Conservation (phyloP, 495 filamentous ascomycete genomes). For the Talaromyces stipitatus region DNA sequence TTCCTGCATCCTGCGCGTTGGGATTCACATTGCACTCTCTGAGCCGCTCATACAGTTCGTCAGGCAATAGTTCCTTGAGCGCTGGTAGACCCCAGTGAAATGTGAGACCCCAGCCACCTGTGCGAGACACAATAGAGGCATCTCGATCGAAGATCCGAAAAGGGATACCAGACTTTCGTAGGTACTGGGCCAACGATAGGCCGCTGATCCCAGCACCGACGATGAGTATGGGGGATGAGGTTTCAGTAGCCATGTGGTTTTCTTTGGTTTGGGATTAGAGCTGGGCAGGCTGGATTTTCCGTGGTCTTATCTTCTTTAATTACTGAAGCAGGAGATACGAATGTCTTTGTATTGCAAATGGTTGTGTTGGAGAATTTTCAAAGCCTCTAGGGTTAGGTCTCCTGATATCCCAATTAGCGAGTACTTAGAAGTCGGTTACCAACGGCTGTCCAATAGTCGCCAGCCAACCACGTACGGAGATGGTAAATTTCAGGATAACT, state of each 20-base stretch:
- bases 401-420: too few species aligned
- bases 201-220: conserved; percentile 54
- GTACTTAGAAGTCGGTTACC: too few species aligned
- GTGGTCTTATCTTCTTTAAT: not conserved
- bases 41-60: conserved; percentile 35
- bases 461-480: too few species aligned
- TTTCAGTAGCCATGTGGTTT: not conserved
- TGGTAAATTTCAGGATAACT: too few species aligned
- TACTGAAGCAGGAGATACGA: too few species aligned
- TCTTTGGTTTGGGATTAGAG: not conserved
- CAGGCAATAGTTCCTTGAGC: conserved; percentile 41
- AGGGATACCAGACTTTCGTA: conserved; percentile 35
- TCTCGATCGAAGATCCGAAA: conserved; percentile 52
- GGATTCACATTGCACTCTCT: conserved; percentile 46
- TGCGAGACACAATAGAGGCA: conserved; percentile 28
- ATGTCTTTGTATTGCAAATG: too few species aligned
- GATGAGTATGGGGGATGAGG: conserved; percentile 36
- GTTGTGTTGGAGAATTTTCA: too few species aligned
- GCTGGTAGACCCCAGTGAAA: conserved; percentile 50
- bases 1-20: conserved; percentile 32
- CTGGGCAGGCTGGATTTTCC: not conserved
- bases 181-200: conserved; percentile 50
- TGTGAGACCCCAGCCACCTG: conserved; percentile 51
- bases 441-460: too few species aligned
- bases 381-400: too few species aligned